A percentile compares a stretch with the other conserved stretches of the same genome.
Conservation (phyloP, 352 stramenopile species). For the Phytopythium litorale region DNA sequence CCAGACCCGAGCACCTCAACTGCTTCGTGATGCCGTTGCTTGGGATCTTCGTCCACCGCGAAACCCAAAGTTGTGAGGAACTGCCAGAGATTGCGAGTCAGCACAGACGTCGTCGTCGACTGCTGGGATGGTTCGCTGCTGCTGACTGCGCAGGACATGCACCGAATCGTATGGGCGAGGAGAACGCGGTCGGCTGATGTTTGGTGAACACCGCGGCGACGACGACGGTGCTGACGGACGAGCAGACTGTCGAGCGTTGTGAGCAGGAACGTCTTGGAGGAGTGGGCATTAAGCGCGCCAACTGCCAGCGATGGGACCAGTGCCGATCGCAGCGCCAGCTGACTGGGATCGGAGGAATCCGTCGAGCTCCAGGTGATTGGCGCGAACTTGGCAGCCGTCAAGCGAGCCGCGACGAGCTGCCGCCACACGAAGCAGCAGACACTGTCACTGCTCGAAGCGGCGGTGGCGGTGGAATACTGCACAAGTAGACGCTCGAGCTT, state of each 20-base stretch:
- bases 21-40: neutral
- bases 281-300: slow-evolving; percentile 12
- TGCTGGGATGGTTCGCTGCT: neutral
- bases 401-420: neutral
- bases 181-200: neutral
- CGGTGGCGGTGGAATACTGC: neutral
- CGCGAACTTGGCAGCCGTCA: neutral
- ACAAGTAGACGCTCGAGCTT: slow-evolving; percentile 2
- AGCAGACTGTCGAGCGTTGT: slow-evolving; percentile 21
- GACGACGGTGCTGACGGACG: neutral
- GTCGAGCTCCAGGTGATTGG: neutral
- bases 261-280: slow-evolving; percentile 7
- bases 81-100: neutral
- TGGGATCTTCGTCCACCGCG: neutral
- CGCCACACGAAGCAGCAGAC: neutral
- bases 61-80: neutral
- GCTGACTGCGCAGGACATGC: neutral
- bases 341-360: neutral
- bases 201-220: neutral
- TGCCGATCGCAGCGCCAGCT: neutral
- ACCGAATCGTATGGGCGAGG: neutral
- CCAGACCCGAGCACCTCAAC: neutral
- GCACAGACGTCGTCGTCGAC: neutral
- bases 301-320: slow-evolving; percentile 23
- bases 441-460: neutral